These are phyloP conservation scores for Blastocystis sp. DNA, from an alignment of 352 stramenopile species.

Conservation along the genomic window DNA sequence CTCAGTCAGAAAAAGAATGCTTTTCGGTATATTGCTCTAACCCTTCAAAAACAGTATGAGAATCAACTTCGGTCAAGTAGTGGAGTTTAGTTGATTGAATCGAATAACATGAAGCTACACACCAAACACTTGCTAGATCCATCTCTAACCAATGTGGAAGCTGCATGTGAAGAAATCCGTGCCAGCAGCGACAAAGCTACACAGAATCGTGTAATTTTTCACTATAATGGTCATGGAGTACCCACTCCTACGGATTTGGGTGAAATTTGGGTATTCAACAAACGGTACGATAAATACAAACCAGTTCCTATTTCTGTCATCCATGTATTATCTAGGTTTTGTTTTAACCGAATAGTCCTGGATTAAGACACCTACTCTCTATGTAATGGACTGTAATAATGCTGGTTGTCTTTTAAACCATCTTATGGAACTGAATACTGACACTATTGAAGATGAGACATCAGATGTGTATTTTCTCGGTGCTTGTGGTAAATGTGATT, in stretches of 20 bases:
- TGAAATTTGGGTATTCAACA: conserved; percentile 99
- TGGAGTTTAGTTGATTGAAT: neutral
- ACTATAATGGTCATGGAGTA: conserved; percentile 99
- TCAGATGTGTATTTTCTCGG: conserved; percentile 23
- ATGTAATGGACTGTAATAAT: conserved; percentile 93
- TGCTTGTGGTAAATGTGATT: conserved; percentile 21
- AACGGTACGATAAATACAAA: conserved; percentile 98
- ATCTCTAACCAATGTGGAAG: conserved; percentile 27
- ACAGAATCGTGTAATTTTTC: conserved; percentile 84
- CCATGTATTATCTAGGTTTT: conserved; percentile 30
- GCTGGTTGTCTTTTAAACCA: conserved; percentile 88
- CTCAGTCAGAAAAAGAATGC: conserved; percentile 32
- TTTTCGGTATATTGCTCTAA: neutral
- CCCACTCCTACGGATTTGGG: conserved; percentile 87
- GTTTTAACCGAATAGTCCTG: conserved; percentile 70
- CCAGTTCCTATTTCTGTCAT: conserved; percentile 90
- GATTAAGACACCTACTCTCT: conserved; percentile 84
- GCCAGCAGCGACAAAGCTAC: neutral
- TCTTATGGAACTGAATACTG: conserved; percentile 69
- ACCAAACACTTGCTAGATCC: conserved; percentile 49
- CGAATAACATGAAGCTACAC: neutral
- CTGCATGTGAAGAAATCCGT: conserved; percentile 22
- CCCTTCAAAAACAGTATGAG: conserved; percentile 30
- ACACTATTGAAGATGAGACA: conserved; percentile 63
- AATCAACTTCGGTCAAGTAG: conserved; percentile 10